Base-by-base conservation (phyloP, 2,329 filamentous ascomycete genomes). In the Epichloe elymi region DNA sequence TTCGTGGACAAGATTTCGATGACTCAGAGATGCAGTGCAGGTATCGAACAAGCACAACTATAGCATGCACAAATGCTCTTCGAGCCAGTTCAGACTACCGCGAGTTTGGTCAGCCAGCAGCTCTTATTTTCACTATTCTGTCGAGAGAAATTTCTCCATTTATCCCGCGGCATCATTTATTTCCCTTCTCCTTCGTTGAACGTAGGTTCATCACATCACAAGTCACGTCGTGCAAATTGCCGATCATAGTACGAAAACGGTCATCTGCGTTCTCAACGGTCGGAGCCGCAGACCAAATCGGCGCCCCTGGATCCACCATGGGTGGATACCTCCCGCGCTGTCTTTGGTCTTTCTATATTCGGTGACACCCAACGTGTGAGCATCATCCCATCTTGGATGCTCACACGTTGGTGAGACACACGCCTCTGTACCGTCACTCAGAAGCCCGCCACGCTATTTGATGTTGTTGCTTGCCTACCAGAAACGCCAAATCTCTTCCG, bases 341-440 rank as follows among this genome's bases (percentile, higher is more conserved):
- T 33, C 23, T 15, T 38, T 38, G 36, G 12, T 37, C 36, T 12
- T 37, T 15, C n/a, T n/a, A n/a, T 3, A 6, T 43, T 15, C 23
- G 8, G 30, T 37, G 48, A 40, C 30, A 43, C 48, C 26, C 26
- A 26, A 26, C 26, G 26, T 26, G 26, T 26, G 26, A 26, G 26
- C 26, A 26, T 26, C 23, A 26, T 26, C 6, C 5, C 23, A 7
- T 26, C 23, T 26, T 26, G 6, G 2, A 49, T 15, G 26, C 39
- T 49, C 38, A 14, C 39, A 49, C 39, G 37, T 12, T 37, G 26
- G 23, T 49, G 48, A 49, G 39, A 49, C 48, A 49, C 33, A 26
- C 38, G 38, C 47, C 47, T 38, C 48, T 41, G 17, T 20, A 14
- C 36, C 23, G 26, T 30, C 42, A 10, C 26, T 15, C 26, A 12